Evolutionary conservation across 768 basidiomycete genomes (phyloP).

Genomic region (Calocybe cyanea): DNA sequence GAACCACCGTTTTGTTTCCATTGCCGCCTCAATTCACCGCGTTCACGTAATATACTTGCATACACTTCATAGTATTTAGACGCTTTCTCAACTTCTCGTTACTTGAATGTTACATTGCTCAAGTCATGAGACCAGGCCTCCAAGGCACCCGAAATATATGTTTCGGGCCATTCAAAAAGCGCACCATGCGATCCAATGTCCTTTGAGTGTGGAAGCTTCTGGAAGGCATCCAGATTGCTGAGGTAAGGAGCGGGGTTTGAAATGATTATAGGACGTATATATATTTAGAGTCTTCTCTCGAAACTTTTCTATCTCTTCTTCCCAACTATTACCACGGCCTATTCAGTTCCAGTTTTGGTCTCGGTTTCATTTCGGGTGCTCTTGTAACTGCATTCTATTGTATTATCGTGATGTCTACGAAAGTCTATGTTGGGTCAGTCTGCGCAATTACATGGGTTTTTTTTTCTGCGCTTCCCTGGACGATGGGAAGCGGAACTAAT

Average conservation of each 20-base stretch:
- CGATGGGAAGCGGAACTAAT: slow-evolving; percentile 55
- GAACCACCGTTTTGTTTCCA: slow-evolving; percentile 3
- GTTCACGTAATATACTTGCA: slow-evolving; percentile 2
- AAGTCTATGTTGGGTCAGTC: slow-evolving; percentile 95
- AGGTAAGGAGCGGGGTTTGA: slow-evolving; percentile 45
- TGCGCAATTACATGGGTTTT: slow-evolving; percentile 47
- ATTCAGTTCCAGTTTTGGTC: slow-evolving; percentile 48
- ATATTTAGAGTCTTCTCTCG: slow-evolving; percentile 24
- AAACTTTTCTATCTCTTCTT: slow-evolving; percentile 32
- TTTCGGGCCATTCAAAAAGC: too few species aligned
- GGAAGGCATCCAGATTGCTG: slow-evolving; percentile 12
- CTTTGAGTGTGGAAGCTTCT: slow-evolving; percentile 10
- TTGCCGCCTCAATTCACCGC: slow-evolving; percentile 2
- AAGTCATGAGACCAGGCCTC: slow-evolving; percentile 7
- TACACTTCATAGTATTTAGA: too few species aligned
- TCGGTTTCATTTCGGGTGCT: slow-evolving; percentile 52
- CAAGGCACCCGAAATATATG: not conserved
- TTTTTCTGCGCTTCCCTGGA: slow-evolving; percentile 43
- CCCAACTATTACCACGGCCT: slow-evolving; percentile 43
- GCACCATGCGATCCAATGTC: slow-evolving; percentile 2
- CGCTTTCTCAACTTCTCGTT: too few species aligned
- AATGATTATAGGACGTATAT: slow-evolving; percentile 40
- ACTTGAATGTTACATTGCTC: slow-evolving; percentile 1
- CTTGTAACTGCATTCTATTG: slow-evolving; percentile 53
- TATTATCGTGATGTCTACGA: slow-evolving; percentile 71